These are phyloP conservation scores for Warburgia ugandensis DNA, from an alignment of 164 flowering plant genomes.

Conservation along the genomic window DNA sequence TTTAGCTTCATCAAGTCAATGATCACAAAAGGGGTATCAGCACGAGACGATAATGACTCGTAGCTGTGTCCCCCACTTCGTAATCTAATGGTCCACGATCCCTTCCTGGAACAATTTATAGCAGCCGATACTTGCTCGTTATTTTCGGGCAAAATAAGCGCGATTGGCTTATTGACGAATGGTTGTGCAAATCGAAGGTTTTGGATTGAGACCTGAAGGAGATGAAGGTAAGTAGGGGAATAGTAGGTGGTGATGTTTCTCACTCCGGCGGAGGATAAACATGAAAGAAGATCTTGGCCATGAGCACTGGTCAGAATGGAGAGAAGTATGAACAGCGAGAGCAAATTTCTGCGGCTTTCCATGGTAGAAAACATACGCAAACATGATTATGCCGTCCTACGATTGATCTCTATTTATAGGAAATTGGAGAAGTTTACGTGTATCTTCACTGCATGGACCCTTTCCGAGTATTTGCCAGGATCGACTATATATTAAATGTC, in stretches of 20 bases:
- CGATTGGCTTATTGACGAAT: background rate
- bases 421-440: too few species aligned
- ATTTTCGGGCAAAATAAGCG: slow-evolving; percentile 3
- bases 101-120: slow-evolving; percentile 4
- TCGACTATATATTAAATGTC: too few species aligned
- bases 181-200: slow-evolving; percentile 9
- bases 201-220: slow-evolving; percentile 8
- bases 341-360: background rate
- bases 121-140: slow-evolving; percentile 5
- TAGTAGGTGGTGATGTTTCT: slow-evolving; percentile 12
- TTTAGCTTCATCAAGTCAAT: slow-evolving; percentile 16
- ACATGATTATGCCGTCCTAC: too few species aligned
- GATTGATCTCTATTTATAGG: too few species aligned
- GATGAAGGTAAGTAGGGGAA: background rate
- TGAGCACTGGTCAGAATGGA: background rate
- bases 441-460: too few species aligned
- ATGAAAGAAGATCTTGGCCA: slow-evolving; percentile 3
- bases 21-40: slow-evolving; percentile 13
- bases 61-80: slow-evolving; percentile 19
- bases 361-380: too few species aligned
- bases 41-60: slow-evolving; percentile 16
- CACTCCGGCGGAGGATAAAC: slow-evolving; percentile 14
- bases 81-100: slow-evolving; percentile 11
- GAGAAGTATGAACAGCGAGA: background rate
- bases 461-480: too few species aligned